Evolutionary conservation across 2,329 filamentous ascomycete species (phyloP), one percentile per base, ranked within the genome.

Genomic region (Penicillium hordei): DNA sequence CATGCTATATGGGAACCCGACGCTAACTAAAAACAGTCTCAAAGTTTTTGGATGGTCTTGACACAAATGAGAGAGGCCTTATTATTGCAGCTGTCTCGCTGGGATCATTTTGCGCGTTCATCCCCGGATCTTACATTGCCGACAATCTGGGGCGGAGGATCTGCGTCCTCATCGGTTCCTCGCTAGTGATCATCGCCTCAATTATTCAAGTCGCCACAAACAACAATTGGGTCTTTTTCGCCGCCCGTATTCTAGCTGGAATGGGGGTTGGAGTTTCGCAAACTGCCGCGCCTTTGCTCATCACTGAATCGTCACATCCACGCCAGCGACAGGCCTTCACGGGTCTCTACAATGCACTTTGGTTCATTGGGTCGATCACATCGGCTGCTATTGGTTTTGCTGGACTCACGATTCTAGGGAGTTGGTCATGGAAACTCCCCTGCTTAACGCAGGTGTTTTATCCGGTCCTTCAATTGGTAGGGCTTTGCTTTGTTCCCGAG

Each of bases 401-500:
- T 2, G 64, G 63, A 17, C 48, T 67, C 31, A 36, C 58, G 5
- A 33, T 67, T 5, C 8, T 44, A 21, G 64, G 61, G 13, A 61
- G 59, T 48, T 70, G 66, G 68, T 67, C 83, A 0, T 89, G 86
- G 86, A 75, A 83, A 25, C 77, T 85, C 13, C 86, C 86, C 0
- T 80, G 85, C n/a, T 72, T 84, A 62, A 70, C 83, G 13, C 83
- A 85, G 65, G 73, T 76, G 10, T 74, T 77, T 1, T 75, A 79
- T 42, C 76, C 75, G 23, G 62, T 68, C 4, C 65, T 86, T 7
- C 82, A 86, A 48, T 73, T 82, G 44, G 36, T 78, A 31, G 72
- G 79, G 23, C 76, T 81, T 4, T 84, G 79, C 55, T 79, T 86
- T 61, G 74, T 87, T 1, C 86, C 86, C 0, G 86, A 88, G 65